A percentile compares a stretch with the other conserved stretches of the same genome.
Conservation (phyloP, 73 alveolate genomes). For the Uronychia binucleata region DNA sequence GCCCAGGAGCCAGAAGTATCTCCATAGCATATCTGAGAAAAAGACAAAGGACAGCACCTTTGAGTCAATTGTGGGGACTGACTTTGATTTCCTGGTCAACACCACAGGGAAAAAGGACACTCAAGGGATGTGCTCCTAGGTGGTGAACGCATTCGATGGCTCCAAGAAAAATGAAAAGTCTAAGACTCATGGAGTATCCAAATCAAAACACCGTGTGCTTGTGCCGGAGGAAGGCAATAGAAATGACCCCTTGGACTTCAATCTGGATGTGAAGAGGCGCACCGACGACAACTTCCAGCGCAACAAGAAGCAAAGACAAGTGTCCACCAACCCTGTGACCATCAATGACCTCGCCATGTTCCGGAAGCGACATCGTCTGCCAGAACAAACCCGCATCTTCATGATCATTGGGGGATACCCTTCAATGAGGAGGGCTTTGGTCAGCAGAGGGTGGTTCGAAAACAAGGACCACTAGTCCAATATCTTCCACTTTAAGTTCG, state of each 20-base stretch:
- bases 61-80: not conserved
- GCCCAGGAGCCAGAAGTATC: not conserved
- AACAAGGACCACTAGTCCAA: not conserved
- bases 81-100: not conserved
- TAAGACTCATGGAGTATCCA: too few relatives aligned
- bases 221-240: too few relatives aligned
- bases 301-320: not conserved
- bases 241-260: not conserved
- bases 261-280: not conserved
- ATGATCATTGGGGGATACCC: not conserved
- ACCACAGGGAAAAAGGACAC: not conserved
- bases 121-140: not conserved
- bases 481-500: not conserved
- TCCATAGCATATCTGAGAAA: not conserved
- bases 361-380: not conserved
- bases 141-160: not conserved
- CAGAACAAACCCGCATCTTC: not conserved
- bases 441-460: not conserved
- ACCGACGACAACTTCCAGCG: not conserved
- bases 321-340: not conserved
- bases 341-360: constrained; percentile 2
- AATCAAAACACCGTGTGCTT: too few relatives aligned
- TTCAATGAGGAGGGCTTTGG: not conserved
- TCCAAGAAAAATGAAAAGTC: too few relatives aligned
- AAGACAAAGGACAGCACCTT: not conserved